Evolutionary conservation across 345 rosid genomes (phyloP).

Genomic region (Ceriops zippeliana): DNA sequence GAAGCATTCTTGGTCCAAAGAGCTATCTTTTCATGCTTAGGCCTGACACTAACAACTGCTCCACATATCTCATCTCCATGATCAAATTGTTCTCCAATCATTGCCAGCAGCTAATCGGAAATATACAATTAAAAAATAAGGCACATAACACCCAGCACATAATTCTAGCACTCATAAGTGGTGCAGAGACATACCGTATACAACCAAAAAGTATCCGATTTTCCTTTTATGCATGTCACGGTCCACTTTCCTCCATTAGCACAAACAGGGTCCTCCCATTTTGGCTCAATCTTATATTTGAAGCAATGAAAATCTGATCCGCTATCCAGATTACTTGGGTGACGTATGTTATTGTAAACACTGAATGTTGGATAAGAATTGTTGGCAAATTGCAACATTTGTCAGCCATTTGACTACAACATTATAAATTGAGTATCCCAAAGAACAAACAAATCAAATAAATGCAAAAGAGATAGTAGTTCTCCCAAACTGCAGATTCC

Average conservation of each 20-base stretch:
- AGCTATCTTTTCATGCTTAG: conserved; percentile 59
- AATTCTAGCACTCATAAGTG: background rate
- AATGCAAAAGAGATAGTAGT: too few relatives aligned
- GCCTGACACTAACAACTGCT: conserved; percentile 73
- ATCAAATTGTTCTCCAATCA: conserved; percentile 95
- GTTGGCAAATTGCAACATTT: background rate
- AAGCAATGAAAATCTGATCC: conserved; percentile 85
- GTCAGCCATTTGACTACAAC: background rate
- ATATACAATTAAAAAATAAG: background rate
- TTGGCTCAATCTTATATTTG: conserved; percentile 82
- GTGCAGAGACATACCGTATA: conserved; percentile 48
- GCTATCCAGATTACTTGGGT: conserved; percentile 60
- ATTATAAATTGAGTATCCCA: too few relatives aligned
- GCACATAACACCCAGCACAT: background rate
- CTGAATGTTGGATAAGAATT: conserved; percentile 34
- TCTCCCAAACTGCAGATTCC: too few relatives aligned
- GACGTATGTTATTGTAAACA: conserved; percentile 67
- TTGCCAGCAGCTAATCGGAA: conserved; percentile 39
- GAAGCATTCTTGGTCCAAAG: conserved; percentile 92
- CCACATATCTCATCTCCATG: conserved; percentile 96
- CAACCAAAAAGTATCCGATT: conserved; percentile 75
- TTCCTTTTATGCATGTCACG: conserved; percentile 39
- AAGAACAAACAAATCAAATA: too few relatives aligned
- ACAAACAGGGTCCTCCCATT: conserved; percentile 97
- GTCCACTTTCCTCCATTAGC: conserved; percentile 98